Conservation (phyloP, 768 basidiomycete species). For the Phylloporus arenicola region DNA sequence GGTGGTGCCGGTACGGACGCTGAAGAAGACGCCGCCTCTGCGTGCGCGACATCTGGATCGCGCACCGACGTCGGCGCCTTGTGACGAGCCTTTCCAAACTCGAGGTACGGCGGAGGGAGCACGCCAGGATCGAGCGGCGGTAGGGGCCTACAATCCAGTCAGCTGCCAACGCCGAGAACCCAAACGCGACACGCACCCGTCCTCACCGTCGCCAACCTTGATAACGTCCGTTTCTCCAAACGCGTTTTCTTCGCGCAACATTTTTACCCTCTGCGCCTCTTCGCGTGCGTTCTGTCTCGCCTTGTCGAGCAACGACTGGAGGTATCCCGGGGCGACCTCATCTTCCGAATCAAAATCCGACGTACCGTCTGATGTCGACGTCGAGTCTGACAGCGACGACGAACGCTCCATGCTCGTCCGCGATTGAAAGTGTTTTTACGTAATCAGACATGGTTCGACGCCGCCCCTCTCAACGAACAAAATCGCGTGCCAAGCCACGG, state of each 20-base stretch:
- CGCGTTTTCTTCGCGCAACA: conserved; percentile 22
- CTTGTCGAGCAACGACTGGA: conserved; percentile 57
- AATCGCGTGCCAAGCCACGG: conserved; percentile 36
- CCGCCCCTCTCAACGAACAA: conserved; percentile 32
- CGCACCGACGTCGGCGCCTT: conserved; percentile 44
- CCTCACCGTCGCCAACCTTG: conserved; percentile 35
- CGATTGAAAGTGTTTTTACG: conserved; percentile 13
- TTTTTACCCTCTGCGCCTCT: conserved; percentile 20
- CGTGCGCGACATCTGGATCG: conserved; percentile 57
- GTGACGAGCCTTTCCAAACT: conserved; percentile 39
- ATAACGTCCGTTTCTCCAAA: conserved; percentile 54
- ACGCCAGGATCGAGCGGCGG: conserved; percentile 62
- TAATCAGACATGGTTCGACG: conserved; percentile 44
- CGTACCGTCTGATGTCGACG: conserved; percentile 29
- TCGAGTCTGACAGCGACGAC: conserved; percentile 18
- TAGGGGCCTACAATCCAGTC: conserved; percentile 39
- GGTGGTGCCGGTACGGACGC: conserved; percentile 54
- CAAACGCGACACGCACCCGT: conserved; percentile 28
- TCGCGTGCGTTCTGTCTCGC: conserved; percentile 50
- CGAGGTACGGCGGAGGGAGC: conserved; percentile 63
- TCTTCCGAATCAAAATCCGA: conserved; percentile 35
- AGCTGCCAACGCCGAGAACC: not conserved
- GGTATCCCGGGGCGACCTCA: conserved; percentile 52
- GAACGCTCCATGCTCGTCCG: not conserved
- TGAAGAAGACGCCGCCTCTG: conserved; percentile 47